Percentiles rank a stretch among this genome's conserved stretches.
Evolutionary conservation across 2,329 filamentous ascomycete genomes (phyloP).

Genomic region (Trichoderma cornu-damae): DNA sequence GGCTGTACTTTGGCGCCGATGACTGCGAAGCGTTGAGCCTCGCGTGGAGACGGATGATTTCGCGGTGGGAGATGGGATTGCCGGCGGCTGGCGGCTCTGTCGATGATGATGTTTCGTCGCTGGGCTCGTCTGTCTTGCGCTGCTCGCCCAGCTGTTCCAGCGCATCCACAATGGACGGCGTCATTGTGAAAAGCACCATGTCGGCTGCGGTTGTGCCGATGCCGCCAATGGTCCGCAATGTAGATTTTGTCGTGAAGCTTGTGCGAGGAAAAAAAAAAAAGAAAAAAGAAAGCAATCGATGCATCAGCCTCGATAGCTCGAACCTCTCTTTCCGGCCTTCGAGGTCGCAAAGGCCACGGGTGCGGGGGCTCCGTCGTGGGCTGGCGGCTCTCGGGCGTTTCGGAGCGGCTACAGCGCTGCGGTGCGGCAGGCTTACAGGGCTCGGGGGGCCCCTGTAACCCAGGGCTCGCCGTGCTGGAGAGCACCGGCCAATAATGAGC

Average conservation of each 20-base stretch:
- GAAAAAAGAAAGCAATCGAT: not conserved
- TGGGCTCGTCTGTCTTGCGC: conserved; percentile 17
- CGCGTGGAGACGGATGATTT: conserved; percentile 60
- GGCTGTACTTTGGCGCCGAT: conserved; percentile 37
- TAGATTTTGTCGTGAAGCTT: not conserved
- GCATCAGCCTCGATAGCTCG: too few relatives aligned
- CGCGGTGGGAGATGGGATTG: conserved; percentile 65
- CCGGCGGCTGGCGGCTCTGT: conserved; percentile 52
- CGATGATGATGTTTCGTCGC: conserved; percentile 40
- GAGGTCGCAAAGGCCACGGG: not conserved
- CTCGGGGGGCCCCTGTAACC: not conserved
- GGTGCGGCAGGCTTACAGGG: conserved; percentile 8
- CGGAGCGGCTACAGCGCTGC: conserved; percentile 6
- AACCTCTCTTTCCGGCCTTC: too few relatives aligned
- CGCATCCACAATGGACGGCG: conserved; percentile 59
- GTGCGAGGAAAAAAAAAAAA: too few relatives aligned
- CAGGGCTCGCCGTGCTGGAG: not conserved
- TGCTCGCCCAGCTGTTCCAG: conserved; percentile 36
- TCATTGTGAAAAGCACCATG: conserved; percentile 80
- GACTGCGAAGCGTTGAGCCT: conserved; percentile 38
- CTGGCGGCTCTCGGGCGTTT: too few relatives aligned
- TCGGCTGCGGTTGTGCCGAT: not conserved
- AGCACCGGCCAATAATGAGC: conserved; percentile 11
- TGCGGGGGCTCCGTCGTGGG: not conserved
- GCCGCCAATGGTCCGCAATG: not conserved